Conservation (phyloP, 2,329 filamentous ascomycete genomes). For the Teratosphaeria zuluensis region DNA sequence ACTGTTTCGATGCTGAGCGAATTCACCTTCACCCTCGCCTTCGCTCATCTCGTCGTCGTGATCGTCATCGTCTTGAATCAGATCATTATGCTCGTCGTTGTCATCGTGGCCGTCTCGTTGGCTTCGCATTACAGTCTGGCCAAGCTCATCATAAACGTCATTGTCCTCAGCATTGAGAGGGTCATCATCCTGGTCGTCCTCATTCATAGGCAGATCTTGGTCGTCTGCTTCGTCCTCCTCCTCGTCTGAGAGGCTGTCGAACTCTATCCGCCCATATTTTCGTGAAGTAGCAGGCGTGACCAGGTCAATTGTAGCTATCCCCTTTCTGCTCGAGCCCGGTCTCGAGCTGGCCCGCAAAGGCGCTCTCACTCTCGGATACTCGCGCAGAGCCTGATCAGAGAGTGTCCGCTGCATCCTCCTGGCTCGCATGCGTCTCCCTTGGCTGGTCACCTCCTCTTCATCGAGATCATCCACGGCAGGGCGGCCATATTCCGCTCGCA, state of each 20-base stretch:
- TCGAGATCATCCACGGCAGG: conserved; percentile 7
- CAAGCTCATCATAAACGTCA: conserved; percentile 30
- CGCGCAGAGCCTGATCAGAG: conserved; percentile 14
- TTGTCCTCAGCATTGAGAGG: conserved; percentile 22
- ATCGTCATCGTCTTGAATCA: conserved; percentile 3
- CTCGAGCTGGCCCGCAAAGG: conserved; percentile 8
- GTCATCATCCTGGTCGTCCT: conserved; percentile 6
- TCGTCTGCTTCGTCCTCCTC: conserved; percentile 8
- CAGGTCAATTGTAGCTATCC: conserved; percentile 14
- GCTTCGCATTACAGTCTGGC: conserved; percentile 24
- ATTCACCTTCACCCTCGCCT: neutral
- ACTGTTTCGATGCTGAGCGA: conserved; percentile 3
- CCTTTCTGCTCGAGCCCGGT: conserved; percentile 8
- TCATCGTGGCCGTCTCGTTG: conserved; percentile 16
- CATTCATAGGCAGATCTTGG: conserved; percentile 6
- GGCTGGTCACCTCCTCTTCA: conserved; percentile 14
- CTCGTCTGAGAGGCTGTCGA: conserved; percentile 13
- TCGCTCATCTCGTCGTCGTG: conserved; percentile 3
- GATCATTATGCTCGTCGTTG: neutral
- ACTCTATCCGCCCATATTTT: conserved; percentile 7
- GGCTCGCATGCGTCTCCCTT: conserved; percentile 6
- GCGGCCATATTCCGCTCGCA: conserved; percentile 11
- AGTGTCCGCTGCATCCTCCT: conserved; percentile 9
- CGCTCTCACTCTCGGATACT: conserved; percentile 10
- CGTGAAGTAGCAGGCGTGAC: conserved; percentile 22